Conservation (phyloP, 345 rosid species). For the Lepidium aucheri region DNA sequence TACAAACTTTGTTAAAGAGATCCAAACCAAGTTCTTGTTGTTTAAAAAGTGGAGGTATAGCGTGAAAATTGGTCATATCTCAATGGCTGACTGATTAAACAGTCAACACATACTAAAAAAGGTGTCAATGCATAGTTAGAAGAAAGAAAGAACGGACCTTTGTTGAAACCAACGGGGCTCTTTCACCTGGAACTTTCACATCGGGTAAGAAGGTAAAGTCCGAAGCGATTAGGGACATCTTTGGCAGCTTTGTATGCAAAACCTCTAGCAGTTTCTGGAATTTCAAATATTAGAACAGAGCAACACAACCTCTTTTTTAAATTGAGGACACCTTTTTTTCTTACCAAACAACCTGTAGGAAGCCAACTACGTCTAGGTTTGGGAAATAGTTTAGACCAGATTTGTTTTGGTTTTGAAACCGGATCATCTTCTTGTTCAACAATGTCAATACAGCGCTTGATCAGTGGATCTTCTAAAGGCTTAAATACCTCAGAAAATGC, state of each 20-base stretch:
- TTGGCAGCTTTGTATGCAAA: constrained; percentile 73
- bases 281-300: constrained; percentile 15
- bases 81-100: neutral
- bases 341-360: constrained; percentile 95
- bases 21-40: neutral
- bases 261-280: constrained; percentile 79
- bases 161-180: constrained; percentile 95
- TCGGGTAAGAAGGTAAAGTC: constrained; percentile 97
- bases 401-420: constrained; percentile 30
- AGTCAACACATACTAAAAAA: neutral
- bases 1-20: constrained; percentile 10
- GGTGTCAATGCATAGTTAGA: neutral
- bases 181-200: constrained; percentile 78
- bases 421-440: constrained; percentile 42
- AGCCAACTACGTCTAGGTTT: constrained; percentile 91
- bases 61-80: neutral
- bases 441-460: constrained; percentile 61
- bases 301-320: neutral
- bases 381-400: constrained; percentile 80
- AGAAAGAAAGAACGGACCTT: constrained; percentile 41
- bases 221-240: constrained; percentile 92
- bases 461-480: constrained; percentile 69
- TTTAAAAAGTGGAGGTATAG: neutral
- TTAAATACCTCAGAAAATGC: constrained; percentile 57
- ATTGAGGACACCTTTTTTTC: constrained; percentile 4